Conservation (phyloP, 164 flowering plant species). For the Umbellularia californica region DNA sequence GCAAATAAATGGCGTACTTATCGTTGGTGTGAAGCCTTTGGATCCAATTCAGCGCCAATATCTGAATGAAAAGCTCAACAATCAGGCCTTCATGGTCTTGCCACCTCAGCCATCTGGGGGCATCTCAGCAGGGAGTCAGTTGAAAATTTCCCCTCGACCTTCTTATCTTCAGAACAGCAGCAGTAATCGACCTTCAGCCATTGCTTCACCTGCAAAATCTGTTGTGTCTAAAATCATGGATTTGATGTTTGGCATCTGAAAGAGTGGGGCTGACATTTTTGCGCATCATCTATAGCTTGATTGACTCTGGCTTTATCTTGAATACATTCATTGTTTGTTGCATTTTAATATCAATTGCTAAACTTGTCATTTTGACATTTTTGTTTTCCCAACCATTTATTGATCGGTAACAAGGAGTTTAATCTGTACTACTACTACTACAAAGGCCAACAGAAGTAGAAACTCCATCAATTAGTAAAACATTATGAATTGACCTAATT, state of each 20-base stretch:
- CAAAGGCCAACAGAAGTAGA: no score
- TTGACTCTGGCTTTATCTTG: no score
- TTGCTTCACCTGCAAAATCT: conserved; percentile 90
- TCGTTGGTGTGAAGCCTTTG: conserved; percentile 83
- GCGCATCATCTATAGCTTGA: no score
- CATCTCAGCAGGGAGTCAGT: conserved; percentile 33
- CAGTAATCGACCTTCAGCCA: conserved; percentile 46
- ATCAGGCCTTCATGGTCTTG: conserved; percentile 79
- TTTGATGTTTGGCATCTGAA: conserved; percentile 85
- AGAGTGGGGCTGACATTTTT: neutral
- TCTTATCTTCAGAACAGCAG: conserved; percentile 52
- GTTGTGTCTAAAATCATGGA: conserved; percentile 73
- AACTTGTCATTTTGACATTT: no score
- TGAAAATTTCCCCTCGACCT: conserved; percentile 41
- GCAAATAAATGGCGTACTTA: conserved; percentile 80
- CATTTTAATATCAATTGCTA: no score
- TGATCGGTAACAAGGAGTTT: no score
- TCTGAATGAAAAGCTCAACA: conserved; percentile 52
- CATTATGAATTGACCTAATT: no score
- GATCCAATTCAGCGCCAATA: conserved; percentile 74
- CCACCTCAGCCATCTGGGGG: conserved; percentile 46
- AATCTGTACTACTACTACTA: no score
- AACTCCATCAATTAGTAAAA: no score
- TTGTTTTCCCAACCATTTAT: no score
- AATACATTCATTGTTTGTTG: no score